Percentiles rank a stretch among this genome's conserved stretches.
Conservation (phyloP, 108 stramenopile genomes). For the Schizochytrium sp. region DNA sequence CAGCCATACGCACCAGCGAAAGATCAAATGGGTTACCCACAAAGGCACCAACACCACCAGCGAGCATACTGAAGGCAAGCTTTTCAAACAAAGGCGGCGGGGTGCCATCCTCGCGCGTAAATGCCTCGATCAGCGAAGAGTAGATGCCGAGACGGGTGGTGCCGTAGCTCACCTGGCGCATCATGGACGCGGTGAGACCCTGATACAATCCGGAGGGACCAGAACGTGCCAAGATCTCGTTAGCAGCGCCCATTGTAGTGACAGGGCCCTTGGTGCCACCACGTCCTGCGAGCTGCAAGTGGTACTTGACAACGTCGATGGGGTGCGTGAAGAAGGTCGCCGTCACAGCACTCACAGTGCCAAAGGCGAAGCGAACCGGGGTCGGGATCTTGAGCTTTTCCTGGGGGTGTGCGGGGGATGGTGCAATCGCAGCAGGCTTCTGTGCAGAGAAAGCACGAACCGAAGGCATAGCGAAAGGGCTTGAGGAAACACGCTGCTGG, state of each 20-base stretch:
- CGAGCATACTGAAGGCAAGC: constrained; percentile 87
- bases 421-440: not conserved
- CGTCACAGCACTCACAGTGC: constrained; percentile 1
- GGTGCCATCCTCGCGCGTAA: constrained; percentile 80
- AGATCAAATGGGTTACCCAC: constrained; percentile 97
- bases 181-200: constrained; percentile 56
- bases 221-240: not conserved
- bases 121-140: constrained; percentile 88
- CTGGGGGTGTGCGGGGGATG: not conserved
- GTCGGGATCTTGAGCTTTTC: constrained; percentile 17
- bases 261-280: not conserved
- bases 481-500: no score
- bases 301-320: constrained; percentile 94
- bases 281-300: constrained; percentile 26
- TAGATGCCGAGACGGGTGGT: constrained; percentile 98
- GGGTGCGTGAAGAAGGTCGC: constrained; percentile 93
- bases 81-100: constrained; percentile 89
- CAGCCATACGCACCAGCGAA: constrained; percentile 92
- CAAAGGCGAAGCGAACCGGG: not conserved
- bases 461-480: no score
- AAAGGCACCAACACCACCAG: constrained; percentile 92
- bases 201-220: constrained; percentile 13
- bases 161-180: constrained; percentile 94
- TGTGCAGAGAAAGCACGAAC: not conserved
- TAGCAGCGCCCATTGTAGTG: not conserved